Evolutionary conservation across 768 basidiomycete species (phyloP), one percentile per base, ranked within the genome.

Genomic region (Pluteus cervinus): DNA sequence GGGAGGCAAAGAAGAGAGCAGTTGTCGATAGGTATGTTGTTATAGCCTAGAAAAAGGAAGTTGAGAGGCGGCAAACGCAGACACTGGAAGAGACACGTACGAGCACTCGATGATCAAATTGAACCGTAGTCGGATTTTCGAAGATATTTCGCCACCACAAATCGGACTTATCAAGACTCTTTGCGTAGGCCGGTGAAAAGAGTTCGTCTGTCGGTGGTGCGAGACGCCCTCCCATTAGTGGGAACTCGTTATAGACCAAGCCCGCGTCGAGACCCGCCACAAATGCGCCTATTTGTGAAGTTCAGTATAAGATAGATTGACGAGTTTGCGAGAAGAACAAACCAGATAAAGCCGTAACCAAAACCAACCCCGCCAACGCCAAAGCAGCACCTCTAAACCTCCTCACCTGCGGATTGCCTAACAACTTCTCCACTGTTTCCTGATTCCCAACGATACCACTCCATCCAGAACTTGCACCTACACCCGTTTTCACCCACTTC

Each of bases 221-320:
- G 11, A 97, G 58, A 11, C 79, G 73, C 5, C 86, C 92, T 24
- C 90, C 94, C 94, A 99, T 99, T 4, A 84, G 62, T 0, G 96
- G 96, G 65, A 96, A 99, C 54, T 98, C 94, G 54, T 99, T 99
- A 63, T 98, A 98, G n/a, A 92, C 57, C 37, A 99, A 62, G 10
- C 96, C 96, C 1, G 96, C 96, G 56, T 99, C 96, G 29, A 99
- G 70, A 10, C 96, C 96, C 24, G 96, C 96, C 20, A 99, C 96
- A 50, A 99, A 98, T 4, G 96, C 96, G 36, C 96, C 94, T 94
- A 54, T n/a, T n/a, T n/a, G n/a, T n/a, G n/a, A 1, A 37, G 31
- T 31, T 2, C 34, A 16, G 30, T 31, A 16, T 15, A 18, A 2
- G 18, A 21, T 30, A 24, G 21, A n/a, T 15, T 12, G 2, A 23